Evolutionary conservation across 177 flowering plant genomes (phyloP), one percentile per base, ranked within the genome.

Genomic region (Telopea speciosissima): DNA sequence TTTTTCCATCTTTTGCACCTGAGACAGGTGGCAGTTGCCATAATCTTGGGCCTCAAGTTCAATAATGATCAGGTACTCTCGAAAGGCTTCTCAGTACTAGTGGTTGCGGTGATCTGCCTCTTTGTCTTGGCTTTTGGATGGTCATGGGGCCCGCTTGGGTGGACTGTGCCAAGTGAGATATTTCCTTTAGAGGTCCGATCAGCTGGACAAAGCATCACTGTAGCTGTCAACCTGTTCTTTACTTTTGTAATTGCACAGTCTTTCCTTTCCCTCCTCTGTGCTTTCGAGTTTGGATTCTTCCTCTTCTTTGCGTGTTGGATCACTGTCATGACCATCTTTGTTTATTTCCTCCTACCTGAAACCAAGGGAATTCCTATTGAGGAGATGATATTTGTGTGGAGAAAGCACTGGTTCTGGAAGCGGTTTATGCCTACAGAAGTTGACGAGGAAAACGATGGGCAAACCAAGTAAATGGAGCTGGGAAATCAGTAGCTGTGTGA

Each of bases 121-220:
- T 94, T 94, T 62, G 99, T 94, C 7, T 71, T 83, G 8, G 99
- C 93, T 0, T 94, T 92, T 36, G 97, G 97, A 63, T 89, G 91
- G 91, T 94, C 98, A 31, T 94, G 97, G 99, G 99, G 99, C 0
- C 93, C 93, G 0, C 85, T 92, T 0, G 99, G 99, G 14, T 94
- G 99, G 99, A 92, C 97, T 0, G 90, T 94, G 16, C 98, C 97
- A 5, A 94, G 98, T 54, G 97, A 94, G 77, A 90, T 94, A 70
- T 94, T 92, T 70, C 88, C 98, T 9, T 45, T 94, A 62, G 98
- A 94, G 63, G 92, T 88, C 1, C 81, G 98, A 24, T 94, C 97
- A 25, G 97, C 97, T 0, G 98, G 98, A 13, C 98, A 94, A 76
- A 88, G 97, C 80, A 86, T 94, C 0, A 92, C 97, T 3, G 98